These are phyloP conservation scores for Verticillium nonalfalfae DNA, from an alignment of 2,329 filamentous ascomycete species.

Conservation along the genomic window DNA sequence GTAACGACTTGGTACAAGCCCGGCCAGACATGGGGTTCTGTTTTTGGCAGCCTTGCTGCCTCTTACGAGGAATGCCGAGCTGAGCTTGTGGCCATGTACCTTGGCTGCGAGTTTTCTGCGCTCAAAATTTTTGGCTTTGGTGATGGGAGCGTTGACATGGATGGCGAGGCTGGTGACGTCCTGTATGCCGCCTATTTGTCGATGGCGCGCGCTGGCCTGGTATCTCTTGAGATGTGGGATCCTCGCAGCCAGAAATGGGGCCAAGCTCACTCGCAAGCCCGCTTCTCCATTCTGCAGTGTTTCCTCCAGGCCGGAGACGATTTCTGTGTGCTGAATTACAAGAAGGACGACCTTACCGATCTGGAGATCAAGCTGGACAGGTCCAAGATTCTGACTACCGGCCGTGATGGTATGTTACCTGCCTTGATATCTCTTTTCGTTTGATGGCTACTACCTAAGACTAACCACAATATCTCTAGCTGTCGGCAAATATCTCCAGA, in stretches of 20 bases:
- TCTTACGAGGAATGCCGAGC: slow-evolving; percentile 94
- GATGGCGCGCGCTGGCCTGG: slow-evolving; percentile 90
- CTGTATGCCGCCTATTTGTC: slow-evolving; percentile 83
- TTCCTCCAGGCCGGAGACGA: slow-evolving; percentile 81
- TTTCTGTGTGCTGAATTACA: slow-evolving; percentile 78
- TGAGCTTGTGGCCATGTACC: slow-evolving; percentile 87
- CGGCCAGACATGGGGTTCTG: slow-evolving; percentile 88
- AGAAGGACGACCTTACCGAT: slow-evolving; percentile 68
- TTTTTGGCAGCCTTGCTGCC: slow-evolving; percentile 81
- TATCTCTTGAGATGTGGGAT: slow-evolving; percentile 90
- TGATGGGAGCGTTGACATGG: slow-evolving; percentile 65
- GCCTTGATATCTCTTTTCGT: neutral
- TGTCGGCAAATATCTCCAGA: slow-evolving; percentile 81
- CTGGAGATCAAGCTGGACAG: slow-evolving; percentile 78
- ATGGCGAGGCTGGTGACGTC: slow-evolving; percentile 75
- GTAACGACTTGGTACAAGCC: slow-evolving; percentile 88
- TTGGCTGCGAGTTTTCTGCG: slow-evolving; percentile 83
- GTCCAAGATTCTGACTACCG: slow-evolving; percentile 76
- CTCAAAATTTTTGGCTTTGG: slow-evolving; percentile 90
- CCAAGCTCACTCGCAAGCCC: slow-evolving; percentile 84
- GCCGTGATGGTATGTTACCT: slow-evolving; percentile 53
- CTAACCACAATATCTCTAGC: slow-evolving; percentile 33
- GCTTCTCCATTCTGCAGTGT: slow-evolving; percentile 79
- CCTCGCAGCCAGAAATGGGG: slow-evolving; percentile 88
- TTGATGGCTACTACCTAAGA: neutral